Conservation (phyloP, 176 grass and related monocot genomes). For the Panicum miliaceum region DNA sequence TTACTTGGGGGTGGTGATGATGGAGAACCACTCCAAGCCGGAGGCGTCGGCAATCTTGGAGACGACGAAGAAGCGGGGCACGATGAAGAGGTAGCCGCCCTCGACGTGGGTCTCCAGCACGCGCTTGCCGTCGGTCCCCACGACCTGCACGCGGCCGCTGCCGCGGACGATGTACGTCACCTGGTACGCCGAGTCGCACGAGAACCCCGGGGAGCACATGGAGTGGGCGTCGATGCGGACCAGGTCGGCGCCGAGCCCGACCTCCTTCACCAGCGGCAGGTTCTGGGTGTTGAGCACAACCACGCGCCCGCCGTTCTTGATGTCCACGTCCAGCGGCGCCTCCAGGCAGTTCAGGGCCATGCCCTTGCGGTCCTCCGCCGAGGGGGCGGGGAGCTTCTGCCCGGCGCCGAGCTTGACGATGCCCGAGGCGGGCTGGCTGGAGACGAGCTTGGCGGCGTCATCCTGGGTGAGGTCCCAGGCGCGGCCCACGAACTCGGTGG, state of each 20-base stretch:
- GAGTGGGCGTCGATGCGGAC: constrained; percentile 75
- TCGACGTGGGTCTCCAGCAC: constrained; percentile 60
- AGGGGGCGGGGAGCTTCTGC: constrained; percentile 54
- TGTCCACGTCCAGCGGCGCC: constrained; percentile 80
- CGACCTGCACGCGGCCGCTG: constrained; percentile 77
- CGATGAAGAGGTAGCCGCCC: constrained; percentile 76
- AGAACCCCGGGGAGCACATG: constrained; percentile 96
- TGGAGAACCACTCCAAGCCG: constrained; percentile 94
- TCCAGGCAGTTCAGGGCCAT: constrained; percentile 81
- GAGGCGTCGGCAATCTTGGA: constrained; percentile 84
- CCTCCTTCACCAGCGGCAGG: constrained; percentile 71
- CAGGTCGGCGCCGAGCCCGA: constrained; percentile 77
- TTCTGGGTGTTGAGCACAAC: constrained; percentile 85
- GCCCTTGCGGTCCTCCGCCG: constrained; percentile 43
- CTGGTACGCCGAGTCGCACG: constrained; percentile 88
- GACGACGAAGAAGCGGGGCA: constrained; percentile 83
- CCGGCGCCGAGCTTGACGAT: constrained; percentile 59
- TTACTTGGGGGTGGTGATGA: constrained; percentile 91
- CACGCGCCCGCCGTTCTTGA: constrained; percentile 68
- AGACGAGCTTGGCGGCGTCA: constrained; percentile 63
- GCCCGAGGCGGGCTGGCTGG: constrained; percentile 47
- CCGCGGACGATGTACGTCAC: constrained; percentile 84
- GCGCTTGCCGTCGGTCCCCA: constrained; percentile 71
- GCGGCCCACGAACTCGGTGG: constrained; percentile 67
- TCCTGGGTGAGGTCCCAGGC: constrained; percentile 69